phyloP scores from a whole-genome alignment of 352 stramenopile genomes.

The Pythium volutum region DNA sequence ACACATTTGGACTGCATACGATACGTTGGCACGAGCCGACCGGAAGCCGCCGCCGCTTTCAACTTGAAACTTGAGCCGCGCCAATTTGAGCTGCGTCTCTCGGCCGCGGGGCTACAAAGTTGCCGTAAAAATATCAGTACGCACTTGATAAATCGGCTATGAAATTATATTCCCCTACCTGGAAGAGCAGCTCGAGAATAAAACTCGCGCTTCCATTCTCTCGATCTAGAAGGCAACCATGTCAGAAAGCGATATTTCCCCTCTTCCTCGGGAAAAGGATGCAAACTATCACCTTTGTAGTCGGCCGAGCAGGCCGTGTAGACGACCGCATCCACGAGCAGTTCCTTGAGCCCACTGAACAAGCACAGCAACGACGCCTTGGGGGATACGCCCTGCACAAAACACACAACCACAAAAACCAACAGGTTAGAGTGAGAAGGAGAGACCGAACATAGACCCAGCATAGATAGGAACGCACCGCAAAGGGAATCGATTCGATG shows the following conservation, averaged over 20 bases:
- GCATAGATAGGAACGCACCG: conserved; percentile 36
- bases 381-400: conserved; percentile 46
- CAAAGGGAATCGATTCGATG: conserved; percentile 59
- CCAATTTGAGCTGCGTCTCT: conserved; percentile 49
- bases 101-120: conserved; percentile 25
- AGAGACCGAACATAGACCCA: neutral
- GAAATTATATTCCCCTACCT: conserved; percentile 23
- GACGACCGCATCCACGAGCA: conserved; percentile 49
- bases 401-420: neutral
- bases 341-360: conserved; percentile 42
- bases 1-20: conserved; percentile 56
- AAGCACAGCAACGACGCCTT: conserved; percentile 51
- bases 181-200: conserved; percentile 61
- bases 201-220: conserved; percentile 46
- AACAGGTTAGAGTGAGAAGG: neutral
- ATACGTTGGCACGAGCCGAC: conserved; percentile 22
- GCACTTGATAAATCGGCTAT: too few relatives aligned
- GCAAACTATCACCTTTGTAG: conserved; percentile 69
- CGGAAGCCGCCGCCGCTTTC: conserved; percentile 26
- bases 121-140: neutral
- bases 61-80: conserved; percentile 55
- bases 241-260: neutral
- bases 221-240: conserved; percentile 35
- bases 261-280: too few relatives aligned
- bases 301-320: conserved; percentile 58